Percentiles rank a stretch among this genome's conserved stretches.
phyloP scores from a whole-genome alignment of 805 yeast species.

The Yarrowia sp. region DNA sequence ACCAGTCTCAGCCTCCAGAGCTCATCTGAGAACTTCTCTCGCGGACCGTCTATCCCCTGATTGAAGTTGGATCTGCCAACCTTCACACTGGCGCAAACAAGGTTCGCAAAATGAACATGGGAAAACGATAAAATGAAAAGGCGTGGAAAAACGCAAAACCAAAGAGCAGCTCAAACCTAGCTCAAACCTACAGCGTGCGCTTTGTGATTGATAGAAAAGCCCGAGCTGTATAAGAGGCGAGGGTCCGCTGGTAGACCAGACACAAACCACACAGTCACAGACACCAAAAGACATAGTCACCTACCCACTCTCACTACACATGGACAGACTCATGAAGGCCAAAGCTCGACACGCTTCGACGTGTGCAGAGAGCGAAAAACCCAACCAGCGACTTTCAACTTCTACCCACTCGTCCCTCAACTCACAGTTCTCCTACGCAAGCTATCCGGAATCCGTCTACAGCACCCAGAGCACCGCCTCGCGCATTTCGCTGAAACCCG shows the following conservation, averaged over 20 bases:
- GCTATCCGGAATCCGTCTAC: neutral
- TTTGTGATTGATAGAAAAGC: neutral
- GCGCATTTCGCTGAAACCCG: neutral
- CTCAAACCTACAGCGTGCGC: neutral
- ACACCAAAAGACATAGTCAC: neutral
- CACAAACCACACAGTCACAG: neutral
- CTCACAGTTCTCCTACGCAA: conserved; percentile 12
- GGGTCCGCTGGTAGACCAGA: neutral
- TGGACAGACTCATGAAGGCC: conserved; percentile 26
- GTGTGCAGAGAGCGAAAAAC: neutral
- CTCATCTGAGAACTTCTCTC: too few species aligned
- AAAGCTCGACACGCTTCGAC: conserved; percentile 8
- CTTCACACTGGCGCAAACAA: neutral
- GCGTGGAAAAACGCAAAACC: neutral
- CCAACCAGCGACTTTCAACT: neutral
- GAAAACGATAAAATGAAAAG: too few species aligned
- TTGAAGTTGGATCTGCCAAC: conserved; percentile 1
- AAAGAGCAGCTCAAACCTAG: neutral
- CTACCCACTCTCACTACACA: neutral
- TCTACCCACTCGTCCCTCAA: conserved; percentile 21
- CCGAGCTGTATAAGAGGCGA: neutral
- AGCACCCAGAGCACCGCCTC: neutral
- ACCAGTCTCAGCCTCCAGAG: too few species aligned
- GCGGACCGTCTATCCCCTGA: neutral
- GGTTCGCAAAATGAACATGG: neutral